These are phyloP conservation scores for Cutaneotrichosporon sp. DNA, from an alignment of 1,284 basidiomycete species.

Conservation along the genomic window DNA sequence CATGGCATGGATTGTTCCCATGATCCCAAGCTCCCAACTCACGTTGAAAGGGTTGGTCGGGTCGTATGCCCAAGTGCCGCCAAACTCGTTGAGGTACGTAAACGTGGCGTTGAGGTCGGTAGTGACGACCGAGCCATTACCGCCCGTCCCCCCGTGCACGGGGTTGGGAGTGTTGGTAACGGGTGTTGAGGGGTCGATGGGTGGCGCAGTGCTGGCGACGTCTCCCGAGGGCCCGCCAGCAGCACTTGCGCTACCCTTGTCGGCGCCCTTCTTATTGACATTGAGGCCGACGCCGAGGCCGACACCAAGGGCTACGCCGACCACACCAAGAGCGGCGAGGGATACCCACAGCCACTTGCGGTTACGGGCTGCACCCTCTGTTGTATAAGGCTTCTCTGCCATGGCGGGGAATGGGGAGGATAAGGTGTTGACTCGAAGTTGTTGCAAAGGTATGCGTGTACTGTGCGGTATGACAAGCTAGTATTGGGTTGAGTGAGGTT, in stretches of 20 bases:
- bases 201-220: background rate
- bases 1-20: too few species aligned
- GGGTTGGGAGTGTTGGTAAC: background rate
- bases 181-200: background rate
- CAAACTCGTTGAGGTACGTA: slow-evolving; percentile 72
- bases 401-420: background rate
- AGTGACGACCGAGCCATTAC: slow-evolving; percentile 36
- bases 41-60: slow-evolving; percentile 63
- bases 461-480: background rate
- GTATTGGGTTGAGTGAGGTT: background rate
- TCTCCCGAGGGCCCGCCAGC: background rate
- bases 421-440: background rate
- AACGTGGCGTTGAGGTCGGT: slow-evolving; percentile 67
- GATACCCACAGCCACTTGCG: slow-evolving; percentile 35
- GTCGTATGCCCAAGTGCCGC: slow-evolving; percentile 69
- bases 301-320: background rate
- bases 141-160: slow-evolving; percentile 27
- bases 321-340: background rate
- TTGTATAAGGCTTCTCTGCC: background rate
- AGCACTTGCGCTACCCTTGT: background rate
- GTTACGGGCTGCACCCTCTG: background rate
- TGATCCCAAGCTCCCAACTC: slow-evolving; percentile 50
- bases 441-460: background rate
- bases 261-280: slow-evolving; percentile 7
- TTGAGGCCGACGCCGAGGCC: slow-evolving; percentile 14